Percentiles rank a stretch among this genome's conserved stretches.
Evolutionary conservation across 495 filamentous ascomycete species (phyloP).

Genomic region (Friedmanniomyces simplex): DNA sequence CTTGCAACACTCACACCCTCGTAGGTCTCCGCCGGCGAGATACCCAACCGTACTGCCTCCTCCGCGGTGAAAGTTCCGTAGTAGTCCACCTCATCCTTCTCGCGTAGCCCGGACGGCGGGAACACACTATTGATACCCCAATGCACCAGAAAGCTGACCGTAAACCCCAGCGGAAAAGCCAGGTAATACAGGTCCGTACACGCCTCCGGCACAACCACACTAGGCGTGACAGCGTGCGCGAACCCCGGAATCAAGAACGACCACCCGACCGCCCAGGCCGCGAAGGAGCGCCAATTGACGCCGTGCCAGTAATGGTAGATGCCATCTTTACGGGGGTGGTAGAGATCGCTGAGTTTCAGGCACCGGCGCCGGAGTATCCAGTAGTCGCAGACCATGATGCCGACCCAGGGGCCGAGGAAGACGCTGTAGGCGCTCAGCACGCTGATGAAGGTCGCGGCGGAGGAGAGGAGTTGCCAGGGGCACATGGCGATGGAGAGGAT

Average conservation of each 20-base stretch:
- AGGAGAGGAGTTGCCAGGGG: slow-evolving; percentile 53
- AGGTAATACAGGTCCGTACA: slow-evolving; percentile 9
- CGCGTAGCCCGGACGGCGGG: slow-evolving; percentile 20
- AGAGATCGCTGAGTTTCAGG: slow-evolving; percentile 7
- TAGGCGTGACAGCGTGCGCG: slow-evolving; percentile 8
- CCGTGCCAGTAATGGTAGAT: slow-evolving; percentile 5
- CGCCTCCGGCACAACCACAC: slow-evolving; percentile 1
- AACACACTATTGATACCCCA: slow-evolving; percentile 13
- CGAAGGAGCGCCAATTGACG: slow-evolving; percentile 7
- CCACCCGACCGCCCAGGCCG: slow-evolving; percentile 5
- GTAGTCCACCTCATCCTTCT: slow-evolving; percentile 24
- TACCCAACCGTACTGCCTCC: slow-evolving; percentile 20
- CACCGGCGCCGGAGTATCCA: slow-evolving; percentile 4
- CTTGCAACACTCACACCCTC: background rate
- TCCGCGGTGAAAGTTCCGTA: slow-evolving; percentile 26
- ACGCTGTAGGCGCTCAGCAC: slow-evolving; percentile 49
- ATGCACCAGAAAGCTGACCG: slow-evolving; percentile 11
- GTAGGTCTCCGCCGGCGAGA: slow-evolving; percentile 20
- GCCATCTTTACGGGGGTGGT: slow-evolving; percentile 1
- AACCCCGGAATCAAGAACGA: slow-evolving; percentile 6
- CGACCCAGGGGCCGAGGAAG: slow-evolving; percentile 59
- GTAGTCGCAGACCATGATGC: slow-evolving; percentile 19
- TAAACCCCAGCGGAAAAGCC: slow-evolving; percentile 6
- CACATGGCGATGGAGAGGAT: slow-evolving; percentile 46
- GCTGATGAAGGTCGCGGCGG: slow-evolving; percentile 46